Conservation (phyloP, 1,139 yeast genomes). For the Wickerhamomyces sp. region DNA sequence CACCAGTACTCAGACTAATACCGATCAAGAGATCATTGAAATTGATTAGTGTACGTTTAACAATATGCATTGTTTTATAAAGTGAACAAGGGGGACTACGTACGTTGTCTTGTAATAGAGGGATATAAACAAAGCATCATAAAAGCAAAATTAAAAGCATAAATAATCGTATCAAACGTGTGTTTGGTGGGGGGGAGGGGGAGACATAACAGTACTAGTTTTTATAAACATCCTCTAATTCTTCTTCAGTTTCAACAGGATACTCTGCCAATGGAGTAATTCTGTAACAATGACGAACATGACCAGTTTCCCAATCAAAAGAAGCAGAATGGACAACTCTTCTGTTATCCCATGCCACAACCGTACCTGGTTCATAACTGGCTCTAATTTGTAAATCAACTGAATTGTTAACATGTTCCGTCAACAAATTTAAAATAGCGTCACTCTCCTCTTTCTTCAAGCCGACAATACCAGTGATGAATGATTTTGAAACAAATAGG, state of each 20-base stretch:
- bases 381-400: slow-evolving; percentile 55
- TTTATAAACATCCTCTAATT: slow-evolving; percentile 17
- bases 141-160: no score
- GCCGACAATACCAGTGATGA: slow-evolving; percentile 58
- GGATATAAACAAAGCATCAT: no score
- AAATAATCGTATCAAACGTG: no score
- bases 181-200: no score
- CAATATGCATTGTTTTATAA: no score
- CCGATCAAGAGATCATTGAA: no score
- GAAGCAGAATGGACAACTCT: slow-evolving; percentile 59
- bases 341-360: slow-evolving; percentile 72
- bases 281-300: slow-evolving; percentile 62
- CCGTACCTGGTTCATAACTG: slow-evolving; percentile 53
- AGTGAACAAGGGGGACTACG: no score
- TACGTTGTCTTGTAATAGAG: no score
- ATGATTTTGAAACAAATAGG: slow-evolving; percentile 54
- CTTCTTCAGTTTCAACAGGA: slow-evolving; percentile 22
- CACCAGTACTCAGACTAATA: no score
- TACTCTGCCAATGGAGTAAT: slow-evolving; percentile 54
- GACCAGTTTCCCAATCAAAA: slow-evolving; percentile 53
- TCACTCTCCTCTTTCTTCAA: slow-evolving; percentile 62
- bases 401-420: slow-evolving; percentile 42
- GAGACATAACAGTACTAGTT: no score
- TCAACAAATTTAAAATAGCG: slow-evolving; percentile 47
- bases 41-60: no score